A percentile compares a stretch with the other conserved stretches of the same genome.
Evolutionary conservation across 805 yeast genomes (phyloP).

Genomic region (Metschnikowia vanudenii): DNA sequence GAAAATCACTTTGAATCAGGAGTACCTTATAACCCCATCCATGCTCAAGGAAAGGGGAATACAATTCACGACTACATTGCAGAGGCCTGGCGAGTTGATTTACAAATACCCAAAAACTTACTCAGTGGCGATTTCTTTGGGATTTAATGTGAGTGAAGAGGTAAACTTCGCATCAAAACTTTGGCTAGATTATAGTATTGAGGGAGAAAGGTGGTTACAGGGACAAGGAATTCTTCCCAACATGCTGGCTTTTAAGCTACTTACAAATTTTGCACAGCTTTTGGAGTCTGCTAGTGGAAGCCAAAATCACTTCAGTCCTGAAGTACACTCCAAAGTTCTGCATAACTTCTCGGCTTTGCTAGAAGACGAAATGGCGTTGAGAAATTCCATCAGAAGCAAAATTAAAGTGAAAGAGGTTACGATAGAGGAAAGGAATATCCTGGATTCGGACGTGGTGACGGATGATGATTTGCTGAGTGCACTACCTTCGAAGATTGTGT

Average conservation of each 20-base stretch:
- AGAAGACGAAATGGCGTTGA: slow-evolving; percentile 41
- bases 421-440: slow-evolving; percentile 32
- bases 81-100: slow-evolving; percentile 60
- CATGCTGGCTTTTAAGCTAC: slow-evolving; percentile 49
- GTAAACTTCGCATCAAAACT: slow-evolving; percentile 54
- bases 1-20: slow-evolving; percentile 33
- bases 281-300: slow-evolving; percentile 35
- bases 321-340: slow-evolving; percentile 32
- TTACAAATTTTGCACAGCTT: slow-evolving; percentile 46
- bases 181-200: slow-evolving; percentile 53
- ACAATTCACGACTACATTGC: slow-evolving; percentile 46
- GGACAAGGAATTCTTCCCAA: slow-evolving; percentile 50
- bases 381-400: slow-evolving; percentile 36
- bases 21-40: slow-evolving; percentile 50
- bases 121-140: slow-evolving; percentile 51
- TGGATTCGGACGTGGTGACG: slow-evolving; percentile 42
- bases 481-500: slow-evolving; percentile 54
- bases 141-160: slow-evolving; percentile 55
- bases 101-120: slow-evolving; percentile 58
- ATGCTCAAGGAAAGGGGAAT: slow-evolving; percentile 50
- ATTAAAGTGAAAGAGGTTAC: slow-evolving; percentile 30
- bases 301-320: slow-evolving; percentile 33
- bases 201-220: slow-evolving; percentile 51
- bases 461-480: slow-evolving; percentile 52
- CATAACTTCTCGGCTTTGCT: slow-evolving; percentile 34